Conservation (phyloP, 768 basidiomycete genomes). For the Tylopilus sp. region DNA sequence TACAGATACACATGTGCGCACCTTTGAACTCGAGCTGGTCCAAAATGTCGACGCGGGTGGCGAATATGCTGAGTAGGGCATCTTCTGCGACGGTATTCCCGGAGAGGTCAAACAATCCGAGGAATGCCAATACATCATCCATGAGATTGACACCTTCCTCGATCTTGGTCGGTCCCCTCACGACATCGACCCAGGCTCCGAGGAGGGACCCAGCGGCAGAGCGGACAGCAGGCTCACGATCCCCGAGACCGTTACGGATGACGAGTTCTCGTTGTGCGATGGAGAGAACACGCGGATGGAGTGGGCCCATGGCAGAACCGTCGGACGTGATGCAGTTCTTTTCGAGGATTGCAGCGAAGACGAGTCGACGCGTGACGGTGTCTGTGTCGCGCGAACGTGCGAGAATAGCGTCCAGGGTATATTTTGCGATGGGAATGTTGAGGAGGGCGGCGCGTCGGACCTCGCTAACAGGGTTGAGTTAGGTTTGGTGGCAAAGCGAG, state of each 20-base stretch:
- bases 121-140: slow-evolving; percentile 44
- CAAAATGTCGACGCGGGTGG: slow-evolving; percentile 59
- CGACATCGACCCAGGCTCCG: slow-evolving; percentile 69
- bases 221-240: slow-evolving; percentile 74
- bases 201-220: slow-evolving; percentile 71
- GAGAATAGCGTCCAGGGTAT: slow-evolving; percentile 65
- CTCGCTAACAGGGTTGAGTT: slow-evolving; percentile 50
- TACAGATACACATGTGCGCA: slow-evolving; percentile 30
- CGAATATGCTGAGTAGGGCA: slow-evolving; percentile 71
- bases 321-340: slow-evolving; percentile 34
- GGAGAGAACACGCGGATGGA: slow-evolving; percentile 63
- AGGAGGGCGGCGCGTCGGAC: slow-evolving; percentile 79
- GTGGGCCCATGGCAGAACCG: slow-evolving; percentile 43
- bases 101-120: slow-evolving; percentile 57
- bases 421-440: slow-evolving; percentile 57
- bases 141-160: slow-evolving; percentile 36
- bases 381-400: slow-evolving; percentile 80
- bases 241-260: slow-evolving; percentile 79
- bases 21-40: slow-evolving; percentile 68
- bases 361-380: slow-evolving; percentile 63
- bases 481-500: not conserved
- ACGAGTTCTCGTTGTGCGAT: slow-evolving; percentile 75
- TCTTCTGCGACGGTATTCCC: slow-evolving; percentile 66
- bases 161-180: slow-evolving; percentile 31
- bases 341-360: slow-evolving; percentile 61